Evolutionary conservation across 345 rosid species (phyloP), one percentile per base, ranked within the genome.

Genomic region (Eucalyptus curtisii): DNA sequence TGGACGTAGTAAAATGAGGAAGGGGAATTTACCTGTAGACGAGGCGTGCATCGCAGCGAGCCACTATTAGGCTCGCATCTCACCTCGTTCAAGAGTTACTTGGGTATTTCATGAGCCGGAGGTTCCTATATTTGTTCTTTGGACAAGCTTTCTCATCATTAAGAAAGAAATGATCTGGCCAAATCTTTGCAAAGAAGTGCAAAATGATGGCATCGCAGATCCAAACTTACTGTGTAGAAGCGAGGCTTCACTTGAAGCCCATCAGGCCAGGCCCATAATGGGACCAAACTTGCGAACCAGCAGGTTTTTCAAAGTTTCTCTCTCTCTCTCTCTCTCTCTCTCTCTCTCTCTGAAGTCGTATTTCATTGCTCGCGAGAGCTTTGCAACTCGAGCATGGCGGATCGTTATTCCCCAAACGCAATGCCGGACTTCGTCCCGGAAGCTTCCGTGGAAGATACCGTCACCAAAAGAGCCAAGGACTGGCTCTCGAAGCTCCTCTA

Each of bases 391-490:
- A 49, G 45, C 31, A 93, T 90, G 90, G 90, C 87, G 7, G 94
- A 92, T 88, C 94, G 92, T 57, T 92, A 87, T 91, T 93, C 91
- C 86, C 91, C 89, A 55, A 93, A 92, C 87, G 91, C 90, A n/a
- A 86, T 87, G 91, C 91, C 91, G 3, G 33, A 71, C 37, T 88
- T 90, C 76, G 89, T 90, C 3, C 82, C 89, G 4, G 91, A 90
- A 89, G 87, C 87, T n/a, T 11, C 88, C 10, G 68, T 52, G 33
- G 47, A 88, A 27, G 90, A 59, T 4, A 53, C 79, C 2, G 86
- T 15, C n/a, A 50, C 87, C 48, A 47, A 55, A 49, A 40, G 85
- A 47, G 48, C 86, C 86, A 52, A 53, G 33, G 92, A 90, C 87
- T 87, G 90, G 12, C 93, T 90, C 87, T 52, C 90, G 40, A 37